phyloP scores from a whole-genome alignment of 257 asterid species.

The Nicotiana paniculata region DNA sequence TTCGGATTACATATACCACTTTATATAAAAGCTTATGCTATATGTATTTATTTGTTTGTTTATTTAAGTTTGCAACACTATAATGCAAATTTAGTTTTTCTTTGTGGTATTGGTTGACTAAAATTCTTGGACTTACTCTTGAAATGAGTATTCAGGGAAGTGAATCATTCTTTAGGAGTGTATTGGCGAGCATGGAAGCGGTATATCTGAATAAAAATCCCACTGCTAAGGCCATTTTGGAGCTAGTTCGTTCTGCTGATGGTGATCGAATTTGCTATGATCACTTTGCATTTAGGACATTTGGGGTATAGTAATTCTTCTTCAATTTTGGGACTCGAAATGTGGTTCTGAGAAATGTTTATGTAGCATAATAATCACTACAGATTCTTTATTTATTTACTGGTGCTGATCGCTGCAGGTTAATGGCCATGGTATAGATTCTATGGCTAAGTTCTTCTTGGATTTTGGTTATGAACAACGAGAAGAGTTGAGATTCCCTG shows the following conservation, averaged over 20 bases:
- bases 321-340: neutral
- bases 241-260: slow-evolving; percentile 63
- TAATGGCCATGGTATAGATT: slow-evolving; percentile 79
- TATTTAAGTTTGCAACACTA: neutral
- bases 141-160: slow-evolving; percentile 46
- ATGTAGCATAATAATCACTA: neutral
- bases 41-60: no score
- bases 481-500: slow-evolving; percentile 88
- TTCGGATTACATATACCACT: neutral
- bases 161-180: slow-evolving; percentile 73
- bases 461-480: slow-evolving; percentile 79
- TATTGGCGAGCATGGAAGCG: slow-evolving; percentile 62
- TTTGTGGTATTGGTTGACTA: neutral
- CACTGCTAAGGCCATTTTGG: slow-evolving; percentile 72
- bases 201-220: slow-evolving; percentile 75
- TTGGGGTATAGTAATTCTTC: slow-evolving; percentile 47
- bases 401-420: slow-evolving; percentile 28
- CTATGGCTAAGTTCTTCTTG: slow-evolving; percentile 65
- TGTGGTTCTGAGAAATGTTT: neutral
- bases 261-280: slow-evolving; percentile 69
- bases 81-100: no score
- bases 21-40: no score
- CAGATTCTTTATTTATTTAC: no score
- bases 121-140: neutral
- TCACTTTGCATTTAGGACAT: slow-evolving; percentile 84